Conservation (phyloP, 2,329 filamentous ascomycete genomes). For the Fonsecaea monophora region DNA sequence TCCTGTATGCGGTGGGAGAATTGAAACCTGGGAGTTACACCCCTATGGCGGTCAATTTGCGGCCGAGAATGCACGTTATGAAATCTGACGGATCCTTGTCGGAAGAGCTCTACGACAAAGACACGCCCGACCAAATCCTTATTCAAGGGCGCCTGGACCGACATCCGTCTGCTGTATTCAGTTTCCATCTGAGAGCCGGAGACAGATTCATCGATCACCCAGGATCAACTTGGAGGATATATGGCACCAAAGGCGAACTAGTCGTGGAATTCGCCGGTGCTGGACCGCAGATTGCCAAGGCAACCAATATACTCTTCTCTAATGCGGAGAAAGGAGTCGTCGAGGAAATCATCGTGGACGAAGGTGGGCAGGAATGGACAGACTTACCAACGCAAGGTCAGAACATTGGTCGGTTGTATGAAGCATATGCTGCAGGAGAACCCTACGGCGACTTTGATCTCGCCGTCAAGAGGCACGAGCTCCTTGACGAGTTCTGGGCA, state of each 20-base stretch:
- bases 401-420: slow-evolving; percentile 64
- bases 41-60: slow-evolving; percentile 35
- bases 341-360: slow-evolving; percentile 47
- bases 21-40: slow-evolving; percentile 35
- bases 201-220: slow-evolving; percentile 38
- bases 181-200: slow-evolving; percentile 39
- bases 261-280: slow-evolving; percentile 47
- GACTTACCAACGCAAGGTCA: slow-evolving; percentile 54
- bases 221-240: slow-evolving; percentile 41
- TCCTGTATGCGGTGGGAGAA: slow-evolving; percentile 38
- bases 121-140: slow-evolving; percentile 41
- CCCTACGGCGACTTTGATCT: slow-evolving; percentile 54
- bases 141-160: slow-evolving; percentile 38
- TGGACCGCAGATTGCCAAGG: slow-evolving; percentile 48
- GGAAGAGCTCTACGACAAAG: slow-evolving; percentile 37
- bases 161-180: slow-evolving; percentile 35
- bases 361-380: slow-evolving; percentile 57
- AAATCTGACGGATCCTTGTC: slow-evolving; percentile 34
- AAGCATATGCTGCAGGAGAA: slow-evolving; percentile 58
- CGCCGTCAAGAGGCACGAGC: slow-evolving; percentile 56
- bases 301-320: slow-evolving; percentile 58
- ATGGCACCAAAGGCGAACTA: slow-evolving; percentile 50
- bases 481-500: slow-evolving; percentile 50
- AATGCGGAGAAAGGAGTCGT: slow-evolving; percentile 57
- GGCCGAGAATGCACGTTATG: slow-evolving; percentile 36